Evolutionary conservation across 176 grass and related monocot genomes (phyloP), one percentile per base, ranked within the genome.

Genomic region (Juncus inflexus): DNA sequence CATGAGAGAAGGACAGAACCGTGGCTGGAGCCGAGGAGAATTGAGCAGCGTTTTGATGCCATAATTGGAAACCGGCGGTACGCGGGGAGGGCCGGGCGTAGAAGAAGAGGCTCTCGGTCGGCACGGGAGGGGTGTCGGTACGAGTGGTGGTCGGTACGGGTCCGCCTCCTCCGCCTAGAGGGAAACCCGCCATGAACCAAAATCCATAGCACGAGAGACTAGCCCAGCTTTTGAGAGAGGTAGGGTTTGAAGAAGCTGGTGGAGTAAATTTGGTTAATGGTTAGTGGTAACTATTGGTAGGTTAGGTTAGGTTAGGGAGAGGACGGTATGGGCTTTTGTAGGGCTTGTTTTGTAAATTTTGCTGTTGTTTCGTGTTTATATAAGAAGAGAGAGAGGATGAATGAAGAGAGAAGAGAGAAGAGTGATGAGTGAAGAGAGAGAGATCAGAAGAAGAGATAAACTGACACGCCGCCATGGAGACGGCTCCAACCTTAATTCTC

Each of bases 161-260:
- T 14, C 74, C 61, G 47, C 66, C 74, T 6, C 81, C 85, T 59
- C 90, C 83, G 70, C 86, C 88, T 87, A 95, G 67, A 84, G 86
- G 83, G 81, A 95, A 95, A 64, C 83, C 90, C 41, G 90, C 90
- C 90, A 95, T 95, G 83, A 78, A 69, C 64, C 76, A 66, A 80
- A 76, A 80, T 81, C 84, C 89, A 87, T 91, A 64, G 73, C 58
- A 64, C 63, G 28, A 64, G 58, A 56, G 39, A 71, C 54, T 71
- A 71, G 40, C 68, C 68, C 68, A 71, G 67, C 52, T 42, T 69
- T 56, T 71, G 14, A 15, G 67, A 9, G 55, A 57, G 54, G 67
- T 45, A 57, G 42, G 68, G 68, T 64, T 78, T 63, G 40, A 64
- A 53, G 74, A 71, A 78, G 68, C 66, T 49, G 66, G 56, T 35